A percentile compares a stretch with the other conserved stretches of the same genome.
phyloP scores from a whole-genome alignment of 1,284 basidiomycete species.

The Caloboletus inedulis region DNA sequence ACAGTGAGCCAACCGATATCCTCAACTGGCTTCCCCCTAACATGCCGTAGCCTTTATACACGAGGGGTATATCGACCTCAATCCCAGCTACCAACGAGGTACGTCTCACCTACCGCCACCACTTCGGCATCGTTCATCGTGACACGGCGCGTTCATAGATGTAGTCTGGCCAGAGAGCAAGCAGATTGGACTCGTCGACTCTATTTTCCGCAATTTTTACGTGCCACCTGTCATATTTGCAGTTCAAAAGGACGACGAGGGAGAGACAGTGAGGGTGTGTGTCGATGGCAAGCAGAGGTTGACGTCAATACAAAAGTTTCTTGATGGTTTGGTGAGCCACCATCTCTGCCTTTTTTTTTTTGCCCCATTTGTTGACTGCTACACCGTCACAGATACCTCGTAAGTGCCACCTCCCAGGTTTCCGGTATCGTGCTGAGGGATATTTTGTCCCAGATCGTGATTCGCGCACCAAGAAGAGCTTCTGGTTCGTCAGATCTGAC shows the following conservation, averaged over 20 bases:
- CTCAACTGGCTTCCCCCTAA: constrained; percentile 3
- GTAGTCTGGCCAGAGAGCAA: constrained; percentile 71
- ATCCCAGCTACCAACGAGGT: constrained; percentile 70
- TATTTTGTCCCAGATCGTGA: constrained; percentile 41
- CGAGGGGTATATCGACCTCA: constrained; percentile 60
- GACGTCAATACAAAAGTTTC: constrained; percentile 68
- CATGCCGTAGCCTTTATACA: constrained; percentile 52
- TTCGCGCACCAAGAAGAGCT: constrained; percentile 51
- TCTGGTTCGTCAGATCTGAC: constrained; percentile 54
- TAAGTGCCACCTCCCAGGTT: constrained; percentile 29
- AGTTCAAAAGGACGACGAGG: constrained; percentile 50
- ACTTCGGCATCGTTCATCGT: neutral
- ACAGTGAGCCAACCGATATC: constrained; percentile 41
- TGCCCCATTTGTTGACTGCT: neutral
- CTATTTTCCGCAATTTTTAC: constrained; percentile 70
- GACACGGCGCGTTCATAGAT: constrained; percentile 38
- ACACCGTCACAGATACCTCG: constrained; percentile 45
- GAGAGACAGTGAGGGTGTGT: constrained; percentile 54
- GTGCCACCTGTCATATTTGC: constrained; percentile 74
- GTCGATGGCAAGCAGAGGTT: constrained; percentile 77
- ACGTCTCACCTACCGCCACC: constrained; percentile 7
- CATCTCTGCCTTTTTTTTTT: neutral
- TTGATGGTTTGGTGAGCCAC: constrained; percentile 59
- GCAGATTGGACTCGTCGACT: constrained; percentile 70
- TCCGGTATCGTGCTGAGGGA: constrained; percentile 1